Base-by-base conservation (phyloP, 148 eudicot species). In the Cornus suecica region DNA sequence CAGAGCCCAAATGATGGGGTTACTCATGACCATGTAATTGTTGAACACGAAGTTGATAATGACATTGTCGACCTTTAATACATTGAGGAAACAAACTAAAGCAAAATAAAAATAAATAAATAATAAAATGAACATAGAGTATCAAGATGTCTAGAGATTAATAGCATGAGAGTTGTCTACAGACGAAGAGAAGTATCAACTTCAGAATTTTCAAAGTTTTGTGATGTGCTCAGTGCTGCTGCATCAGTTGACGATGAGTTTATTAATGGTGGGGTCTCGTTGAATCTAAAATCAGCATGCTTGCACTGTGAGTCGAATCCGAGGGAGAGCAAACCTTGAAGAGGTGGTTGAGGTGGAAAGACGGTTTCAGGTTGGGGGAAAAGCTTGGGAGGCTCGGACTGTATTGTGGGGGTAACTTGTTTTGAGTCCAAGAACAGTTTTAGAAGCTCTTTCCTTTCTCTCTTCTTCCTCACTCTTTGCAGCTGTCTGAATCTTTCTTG, bases 161-260 rank as follows among this genome's bases (percentile, higher is more conserved):
- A 71, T 7, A 22, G 23, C 8, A 56, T 24, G 23, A 23, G 23
- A 31, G 62, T 0, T 58, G 62, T n/a, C 25, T 74, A 74, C 29
- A 74, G 78, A 68, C 69, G 82, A 51, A 79, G 78, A 2, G 78
- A 74, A 51, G 78, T 79, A 23, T 74, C 82, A 23, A 79, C 82
- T 48, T 63, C 75, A 29, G 58, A 60, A 29, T 61, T 61, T 15
- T 71, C 70, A 20, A 16, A 54, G 51, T 25, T 27, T 28, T 34
- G 27, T 42, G 70, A 74, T 68, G 13, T 27, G 58, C 69, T 65
- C 41, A 30, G 65, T 10, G 30, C 18, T 65, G 56, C 30, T 48
- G 34, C 25, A 22, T 48, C 42, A 10, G 24, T 42, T 6, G 23
- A 16, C 68, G 58, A 31, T 1, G 69, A 30, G 65, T 63, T 32